Base-by-base conservation (phyloP, 208 protist species). In the Trypanosoma vivax region DNA sequence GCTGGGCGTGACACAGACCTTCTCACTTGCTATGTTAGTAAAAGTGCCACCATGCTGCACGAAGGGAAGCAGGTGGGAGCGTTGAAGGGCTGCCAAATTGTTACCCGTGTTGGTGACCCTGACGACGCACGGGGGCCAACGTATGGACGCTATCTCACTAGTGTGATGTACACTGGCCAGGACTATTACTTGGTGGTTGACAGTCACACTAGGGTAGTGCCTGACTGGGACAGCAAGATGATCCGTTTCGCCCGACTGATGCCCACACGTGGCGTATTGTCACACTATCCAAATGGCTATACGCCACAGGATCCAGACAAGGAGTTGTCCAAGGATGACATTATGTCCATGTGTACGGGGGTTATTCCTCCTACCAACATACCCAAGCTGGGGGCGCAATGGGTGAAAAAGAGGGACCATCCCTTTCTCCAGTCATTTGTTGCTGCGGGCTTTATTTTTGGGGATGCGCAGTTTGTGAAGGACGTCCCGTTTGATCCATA, bases 401-500 rank as follows among this genome's bases (percentile, higher is more conserved):
- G 81, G 72, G 60, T 55, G 34, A 40, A 60, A 11, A 48, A 66
- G 9, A 2, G 38, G 27, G 3, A 30, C 23, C 35, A 48, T 33
- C 78, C 75, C 11, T 35, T 68, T 29, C 50, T 81, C n/a, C 70
- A 89, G 51, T 68, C 65, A 10, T 90, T 81, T 54, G 78, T 78
- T 4, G 83, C 80, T 2, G 83, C 78, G 19, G 80, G 83, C 11
- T 89, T 79, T 56, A 73, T 90, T 46, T 90, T 90, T 63, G 83
- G 76, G 2, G 73, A 88, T 49, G 71, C 76, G 10, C 67, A 74
- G 65, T 86, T 78, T 62, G 55, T 85, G 13, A 60, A 79, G 23
- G 81, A 92, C 31, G 80, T 83, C 7, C 94, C 91, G 1, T 97
- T 96, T 65, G 94, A 97, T 64, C 92, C 94, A 7, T 83, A 93